phyloP scores from a whole-genome alignment of 2,329 filamentous ascomycete species.

The Pyricularia sp. region DNA sequence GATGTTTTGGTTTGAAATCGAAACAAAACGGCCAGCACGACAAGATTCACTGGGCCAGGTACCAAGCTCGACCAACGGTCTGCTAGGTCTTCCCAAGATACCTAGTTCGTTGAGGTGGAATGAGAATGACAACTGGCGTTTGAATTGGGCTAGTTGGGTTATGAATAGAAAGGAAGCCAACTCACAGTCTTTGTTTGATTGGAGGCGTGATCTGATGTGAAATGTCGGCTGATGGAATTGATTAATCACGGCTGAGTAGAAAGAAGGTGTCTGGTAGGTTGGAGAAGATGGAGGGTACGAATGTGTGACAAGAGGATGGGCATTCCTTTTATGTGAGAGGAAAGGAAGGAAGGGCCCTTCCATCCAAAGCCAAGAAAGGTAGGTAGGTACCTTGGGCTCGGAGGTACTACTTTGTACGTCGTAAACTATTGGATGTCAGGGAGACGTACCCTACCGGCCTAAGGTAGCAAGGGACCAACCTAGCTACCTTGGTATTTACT shows the following conservation, averaged over 20 bases:
- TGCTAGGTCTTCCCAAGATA: background rate
- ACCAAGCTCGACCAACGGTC: background rate
- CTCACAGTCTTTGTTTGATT: background rate
- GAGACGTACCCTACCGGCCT: too few relatives aligned
- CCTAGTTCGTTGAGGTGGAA: background rate
- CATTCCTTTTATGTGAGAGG: background rate
- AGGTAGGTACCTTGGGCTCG: background rate
- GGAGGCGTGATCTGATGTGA: background rate
- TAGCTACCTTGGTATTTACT: too few relatives aligned
- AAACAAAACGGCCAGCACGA: background rate
- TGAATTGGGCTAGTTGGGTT: background rate
- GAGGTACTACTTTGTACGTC: too few relatives aligned
- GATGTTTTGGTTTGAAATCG: background rate
- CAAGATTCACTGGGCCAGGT: background rate
- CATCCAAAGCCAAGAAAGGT: background rate
- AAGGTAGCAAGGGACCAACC: background rate
- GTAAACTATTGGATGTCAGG: background rate
- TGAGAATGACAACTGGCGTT: background rate
- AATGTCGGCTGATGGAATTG: background rate
- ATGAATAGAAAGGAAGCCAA: background rate
- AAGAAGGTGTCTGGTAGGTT: background rate
- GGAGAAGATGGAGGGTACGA: background rate
- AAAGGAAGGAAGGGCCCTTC: background rate
- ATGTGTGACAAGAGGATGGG: background rate
- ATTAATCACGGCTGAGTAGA: background rate